Conservation (phyloP, 768 basidiomycete species). For the Collybia sordida region DNA sequence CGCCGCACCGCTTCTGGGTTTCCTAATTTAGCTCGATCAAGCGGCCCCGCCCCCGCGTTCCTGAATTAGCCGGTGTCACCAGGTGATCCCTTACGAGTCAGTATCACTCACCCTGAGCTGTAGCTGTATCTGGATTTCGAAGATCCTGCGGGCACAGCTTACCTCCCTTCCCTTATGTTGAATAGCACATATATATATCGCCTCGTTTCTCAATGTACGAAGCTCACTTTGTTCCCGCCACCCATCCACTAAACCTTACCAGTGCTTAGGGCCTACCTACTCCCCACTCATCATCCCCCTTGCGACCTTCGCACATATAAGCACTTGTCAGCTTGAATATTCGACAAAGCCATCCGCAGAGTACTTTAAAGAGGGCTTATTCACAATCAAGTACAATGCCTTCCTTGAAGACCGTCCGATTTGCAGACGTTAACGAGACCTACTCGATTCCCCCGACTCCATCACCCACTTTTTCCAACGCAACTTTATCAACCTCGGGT, state of each 20-base stretch:
- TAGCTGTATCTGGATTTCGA: background rate
- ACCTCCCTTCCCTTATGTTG: background rate
- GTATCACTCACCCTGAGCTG: too few relatives aligned
- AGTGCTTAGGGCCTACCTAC: background rate
- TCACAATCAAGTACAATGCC: conserved; percentile 1
- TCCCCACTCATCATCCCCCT: background rate
- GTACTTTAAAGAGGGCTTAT: background rate
- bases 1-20: background rate
- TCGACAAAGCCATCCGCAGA: too few relatives aligned
- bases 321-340: too few relatives aligned
- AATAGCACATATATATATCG: background rate
- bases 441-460: background rate
- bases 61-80: background rate
- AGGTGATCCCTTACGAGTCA: background rate
- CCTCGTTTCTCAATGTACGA: background rate
- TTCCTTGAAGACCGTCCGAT: conserved; percentile 1
- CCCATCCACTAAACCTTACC: background rate
- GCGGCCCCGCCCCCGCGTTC: background rate
- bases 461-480: conserved; percentile 11
- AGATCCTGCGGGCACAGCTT: conserved; percentile 2
- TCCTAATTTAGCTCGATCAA: background rate
- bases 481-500: conserved; percentile 9
- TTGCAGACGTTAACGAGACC: conserved; percentile 1
- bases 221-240: background rate
- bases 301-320: background rate